phyloP scores from a whole-genome alignment of 2,329 filamentous ascomycete genomes.

The Diaporthe nobilis region DNA sequence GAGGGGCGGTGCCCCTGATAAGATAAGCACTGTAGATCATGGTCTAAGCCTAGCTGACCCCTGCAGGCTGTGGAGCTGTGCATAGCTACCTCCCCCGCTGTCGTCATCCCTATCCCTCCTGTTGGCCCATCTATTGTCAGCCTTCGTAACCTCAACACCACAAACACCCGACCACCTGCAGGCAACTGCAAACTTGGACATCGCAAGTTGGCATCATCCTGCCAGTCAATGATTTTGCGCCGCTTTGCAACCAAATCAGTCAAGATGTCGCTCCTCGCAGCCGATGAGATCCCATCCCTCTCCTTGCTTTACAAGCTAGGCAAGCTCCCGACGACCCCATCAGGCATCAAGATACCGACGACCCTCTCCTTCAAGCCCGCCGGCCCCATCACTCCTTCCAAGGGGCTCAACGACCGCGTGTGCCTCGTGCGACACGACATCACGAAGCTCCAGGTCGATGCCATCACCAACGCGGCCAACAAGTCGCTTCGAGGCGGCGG shows the following conservation, averaged over 20 bases:
- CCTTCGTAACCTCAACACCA: not conserved
- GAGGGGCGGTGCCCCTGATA: slow-evolving; percentile 39
- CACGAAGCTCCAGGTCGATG: slow-evolving; percentile 81
- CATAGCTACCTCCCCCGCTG: slow-evolving; percentile 33
- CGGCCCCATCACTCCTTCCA: slow-evolving; percentile 53
- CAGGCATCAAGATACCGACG: slow-evolving; percentile 39
- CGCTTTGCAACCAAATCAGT: slow-evolving; percentile 8
- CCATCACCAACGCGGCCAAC: slow-evolving; percentile 96
- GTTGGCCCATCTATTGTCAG: not conserved
- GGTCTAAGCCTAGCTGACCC: slow-evolving; percentile 20
- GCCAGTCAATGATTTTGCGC: not conserved
- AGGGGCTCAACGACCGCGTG: slow-evolving; percentile 77
- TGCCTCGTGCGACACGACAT: slow-evolving; percentile 83
- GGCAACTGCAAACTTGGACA: not conserved
- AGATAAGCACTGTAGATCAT: slow-evolving; percentile 34
- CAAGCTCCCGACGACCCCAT: slow-evolving; percentile 56
- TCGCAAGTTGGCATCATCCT: not conserved
- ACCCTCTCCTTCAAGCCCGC: slow-evolving; percentile 46
- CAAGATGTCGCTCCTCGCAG: slow-evolving; percentile 57
- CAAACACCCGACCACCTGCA: not conserved
- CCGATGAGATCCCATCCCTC: slow-evolving; percentile 73
- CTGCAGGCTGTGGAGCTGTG: slow-evolving; percentile 1
- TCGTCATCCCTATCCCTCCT: slow-evolving; percentile 35
- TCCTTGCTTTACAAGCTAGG: slow-evolving; percentile 75
- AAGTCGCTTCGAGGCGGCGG: slow-evolving; percentile 83